Base-by-base conservation (phyloP, 495 filamentous ascomycete species). In the Neurospora africana region DNA sequence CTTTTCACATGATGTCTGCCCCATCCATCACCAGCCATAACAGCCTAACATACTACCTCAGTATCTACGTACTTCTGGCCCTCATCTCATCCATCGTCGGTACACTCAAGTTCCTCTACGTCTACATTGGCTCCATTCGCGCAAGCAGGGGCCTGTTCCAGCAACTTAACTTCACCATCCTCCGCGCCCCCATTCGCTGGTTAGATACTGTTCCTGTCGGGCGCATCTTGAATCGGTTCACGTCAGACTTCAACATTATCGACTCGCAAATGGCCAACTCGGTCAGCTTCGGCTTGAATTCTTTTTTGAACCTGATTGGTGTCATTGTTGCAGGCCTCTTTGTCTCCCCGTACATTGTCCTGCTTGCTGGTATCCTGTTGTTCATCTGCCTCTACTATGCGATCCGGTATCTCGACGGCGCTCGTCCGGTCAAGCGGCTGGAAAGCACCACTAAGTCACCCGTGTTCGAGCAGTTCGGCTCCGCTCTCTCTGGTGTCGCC, bases 161-260 rank as follows among this genome's bases (percentile, higher is more conserved):
- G 15, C 82, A 85, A 36, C 81, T 93, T 41, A 88, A 88, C 41
- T 88, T 85, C 71, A 83, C 86, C 4, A 85, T 96, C 19, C 84
- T 95, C 0, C 88, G 89, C 9, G 86, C 91, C 17, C 92, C 92
- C 0, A 81, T 92, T 10, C 83, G 90, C 67, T 96, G 92, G 91
- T 83, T 95, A 13, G 93, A 96, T 77, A 95, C 92, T 0, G 90
- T 93, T 0, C 93, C 93, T 0, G 81, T 92, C 0, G 93, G 93
- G 2, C 87, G 92, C 33, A 88, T 95, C 41, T 78, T 95, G 4
- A 96, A 95, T 78, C 86, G 93, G 7, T 94, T 95, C 72, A 92
- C 91, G 0, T 85, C 90, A 6, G 93, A 95, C 75, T 94, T 95
- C 76, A 85, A 87, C 74, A 84, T 86, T 3, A 84, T 94, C 37